phyloP scores from a whole-genome alignment of 352 stramenopile genomes.

The Globisporangium parvum region DNA sequence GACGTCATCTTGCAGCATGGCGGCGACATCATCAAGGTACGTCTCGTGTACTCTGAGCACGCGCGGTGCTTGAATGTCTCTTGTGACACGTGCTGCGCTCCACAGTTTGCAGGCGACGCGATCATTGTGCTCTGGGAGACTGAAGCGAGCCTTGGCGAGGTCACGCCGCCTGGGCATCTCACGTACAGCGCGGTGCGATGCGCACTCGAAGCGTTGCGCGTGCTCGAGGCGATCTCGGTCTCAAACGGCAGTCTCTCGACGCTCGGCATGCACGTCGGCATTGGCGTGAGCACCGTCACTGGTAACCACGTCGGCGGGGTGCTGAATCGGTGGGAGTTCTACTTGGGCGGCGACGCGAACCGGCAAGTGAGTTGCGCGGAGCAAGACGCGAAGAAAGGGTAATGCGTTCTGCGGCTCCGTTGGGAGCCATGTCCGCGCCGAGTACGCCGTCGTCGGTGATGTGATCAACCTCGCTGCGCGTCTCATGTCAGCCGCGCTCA shows the following conservation, averaged over 20 bases:
- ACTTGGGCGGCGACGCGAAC: slow-evolving; percentile 77
- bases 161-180: slow-evolving; percentile 36
- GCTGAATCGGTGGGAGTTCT: slow-evolving; percentile 84
- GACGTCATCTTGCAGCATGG: slow-evolving; percentile 66
- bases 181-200: slow-evolving; percentile 52
- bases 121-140: slow-evolving; percentile 82
- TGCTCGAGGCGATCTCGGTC: slow-evolving; percentile 25
- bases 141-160: slow-evolving; percentile 31
- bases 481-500: slow-evolving; percentile 58
- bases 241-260: slow-evolving; percentile 22
- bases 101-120: slow-evolving; percentile 61
- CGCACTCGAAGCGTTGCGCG: slow-evolving; percentile 47
- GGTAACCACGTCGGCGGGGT: slow-evolving; percentile 81
- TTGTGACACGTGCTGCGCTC: neutral
- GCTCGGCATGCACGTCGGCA: slow-evolving; percentile 78
- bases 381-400: slow-evolving; percentile 50
- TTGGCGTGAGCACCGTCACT: slow-evolving; percentile 69
- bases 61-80: neutral
- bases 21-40: slow-evolving; percentile 77
- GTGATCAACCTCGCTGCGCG: slow-evolving; percentile 79
- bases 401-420: slow-evolving; percentile 74
- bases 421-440: slow-evolving; percentile 54
- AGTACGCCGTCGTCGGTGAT: slow-evolving; percentile 82
- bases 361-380: slow-evolving; percentile 73
- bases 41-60: neutral